Percentiles rank a stretch among this genome's conserved stretches.
Evolutionary conservation across 371 early-diverging fungal species (phyloP).

Genomic region (Paraphysoderma sedebokerense): DNA sequence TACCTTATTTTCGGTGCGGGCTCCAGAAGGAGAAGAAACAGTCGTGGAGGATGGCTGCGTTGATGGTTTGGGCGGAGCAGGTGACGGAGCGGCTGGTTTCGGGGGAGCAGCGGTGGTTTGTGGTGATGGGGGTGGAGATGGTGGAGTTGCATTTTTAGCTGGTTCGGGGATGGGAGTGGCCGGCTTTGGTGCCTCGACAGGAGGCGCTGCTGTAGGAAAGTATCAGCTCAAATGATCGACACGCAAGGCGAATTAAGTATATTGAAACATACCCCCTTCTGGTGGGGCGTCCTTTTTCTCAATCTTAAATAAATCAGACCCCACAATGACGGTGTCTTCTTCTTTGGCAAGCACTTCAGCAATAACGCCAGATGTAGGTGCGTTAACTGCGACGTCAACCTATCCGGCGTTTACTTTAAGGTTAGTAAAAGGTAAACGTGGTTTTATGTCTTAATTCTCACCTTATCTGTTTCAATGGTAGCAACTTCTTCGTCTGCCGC

Average conservation of each 20-base stretch:
- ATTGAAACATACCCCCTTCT: conserved; percentile 20
- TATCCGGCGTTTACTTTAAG: conserved; percentile 8
- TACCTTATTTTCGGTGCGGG: conserved; percentile 10
- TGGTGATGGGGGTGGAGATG: conserved; percentile 2
- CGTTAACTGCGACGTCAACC: conserved; percentile 89
- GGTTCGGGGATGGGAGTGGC: conserved; percentile 11
- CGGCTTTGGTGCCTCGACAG: conserved; percentile 9
- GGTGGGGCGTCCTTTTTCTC: conserved; percentile 57
- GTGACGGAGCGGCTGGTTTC: conserved; percentile 10
- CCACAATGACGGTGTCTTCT: conserved; percentile 84
- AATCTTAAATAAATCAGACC: conserved; percentile 80
- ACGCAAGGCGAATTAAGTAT: background rate
- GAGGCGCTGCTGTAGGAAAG: background rate
- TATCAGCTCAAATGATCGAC: background rate
- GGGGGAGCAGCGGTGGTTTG: conserved; percentile 14
- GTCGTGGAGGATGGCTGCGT: conserved; percentile 3
- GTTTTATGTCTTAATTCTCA: too few species aligned
- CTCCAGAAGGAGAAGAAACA: conserved; percentile 5
- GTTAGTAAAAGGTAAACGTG: background rate
- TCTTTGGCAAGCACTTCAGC: conserved; percentile 68
- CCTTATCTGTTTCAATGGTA: conserved; percentile 96
- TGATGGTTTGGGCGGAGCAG: conserved; percentile 5
- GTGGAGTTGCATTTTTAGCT: conserved; percentile 18
- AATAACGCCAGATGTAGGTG: conserved; percentile 77
- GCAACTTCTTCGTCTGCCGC: conserved; percentile 86